A percentile compares a stretch with the other conserved stretches of the same genome.
phyloP scores from a whole-genome alignment of 1,139 yeast species.

The Lodderomyces beijingensis region DNA sequence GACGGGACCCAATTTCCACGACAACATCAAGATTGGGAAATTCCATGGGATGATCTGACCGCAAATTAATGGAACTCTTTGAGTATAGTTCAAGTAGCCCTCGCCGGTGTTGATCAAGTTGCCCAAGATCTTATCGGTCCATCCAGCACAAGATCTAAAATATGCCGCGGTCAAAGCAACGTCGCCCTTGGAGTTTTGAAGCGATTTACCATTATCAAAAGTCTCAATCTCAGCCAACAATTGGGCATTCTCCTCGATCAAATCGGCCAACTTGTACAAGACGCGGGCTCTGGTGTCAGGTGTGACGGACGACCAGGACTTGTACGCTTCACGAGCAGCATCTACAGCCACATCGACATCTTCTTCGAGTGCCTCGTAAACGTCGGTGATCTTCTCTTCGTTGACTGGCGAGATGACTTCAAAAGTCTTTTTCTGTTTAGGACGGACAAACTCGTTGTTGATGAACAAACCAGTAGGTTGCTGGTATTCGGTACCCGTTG shows the following conservation, averaged over 20 bases:
- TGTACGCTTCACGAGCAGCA: constrained; percentile 70
- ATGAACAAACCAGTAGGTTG: constrained; percentile 59
- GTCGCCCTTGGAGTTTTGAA: constrained; percentile 51
- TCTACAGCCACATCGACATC: constrained; percentile 78
- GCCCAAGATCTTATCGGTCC: constrained; percentile 78
- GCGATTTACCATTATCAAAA: constrained; percentile 76
- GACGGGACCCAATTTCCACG: constrained; percentile 87
- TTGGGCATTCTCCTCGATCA: constrained; percentile 57
- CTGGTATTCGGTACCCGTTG: constrained; percentile 48
- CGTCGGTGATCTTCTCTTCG: constrained; percentile 60
- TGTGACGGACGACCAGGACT: constrained; percentile 28
- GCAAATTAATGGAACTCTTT: constrained; percentile 68
- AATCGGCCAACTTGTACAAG: constrained; percentile 57
- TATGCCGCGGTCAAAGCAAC: constrained; percentile 56
- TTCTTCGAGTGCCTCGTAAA: constrained; percentile 59
- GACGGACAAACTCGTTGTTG: constrained; percentile 48
- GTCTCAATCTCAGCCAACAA: constrained; percentile 66
- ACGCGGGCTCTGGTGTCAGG: constrained; percentile 51
- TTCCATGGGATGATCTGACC: constrained; percentile 88
- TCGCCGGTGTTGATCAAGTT: constrained; percentile 60
- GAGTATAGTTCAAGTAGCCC: constrained; percentile 54
- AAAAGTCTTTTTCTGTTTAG: constrained; percentile 50
- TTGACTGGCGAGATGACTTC: constrained; percentile 64
- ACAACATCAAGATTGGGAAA: constrained; percentile 78
- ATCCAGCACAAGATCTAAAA: constrained; percentile 75